Base-by-base conservation (phyloP, 2,329 filamentous ascomycete genomes). In the Aspergillus brunneoviolaceus region DNA sequence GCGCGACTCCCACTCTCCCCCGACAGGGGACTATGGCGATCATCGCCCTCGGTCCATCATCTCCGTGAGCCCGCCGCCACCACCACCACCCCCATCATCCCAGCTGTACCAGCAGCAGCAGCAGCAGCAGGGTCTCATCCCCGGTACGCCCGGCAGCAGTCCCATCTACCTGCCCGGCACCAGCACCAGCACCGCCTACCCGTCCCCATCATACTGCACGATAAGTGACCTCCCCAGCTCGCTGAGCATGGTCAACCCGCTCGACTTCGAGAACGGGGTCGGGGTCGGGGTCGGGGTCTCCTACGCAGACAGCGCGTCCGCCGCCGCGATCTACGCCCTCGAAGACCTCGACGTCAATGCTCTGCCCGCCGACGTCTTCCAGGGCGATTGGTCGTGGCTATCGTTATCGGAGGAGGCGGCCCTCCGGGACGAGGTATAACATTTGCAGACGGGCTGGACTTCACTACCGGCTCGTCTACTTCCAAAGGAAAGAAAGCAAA, bases 321-420 rank as follows among this genome's bases (percentile, higher is more conserved):
- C 39, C 16, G 42, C 11, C 5, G 51, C 51, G 14, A 53, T 53
- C 35, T 53, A 53, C 35, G 48, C 51, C 25, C 51, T 61, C 31
- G 56, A 58, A 2, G 59, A 47, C 6, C n/a, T 61, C 25, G 55
- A 61, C 31, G 55, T 60, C 14, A 39, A 49, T 14, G 29, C 48
- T 9, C 27, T 61, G 16, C 50, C 53, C 23, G 51, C n/a, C 5
- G 60, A 42, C 14, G 58, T 62, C 19, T 45, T 62, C 4, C 60
- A 57, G 42, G 25, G 48, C 1, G 58, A 62, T 27, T 62, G 60
- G 58, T 54, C 48, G 2, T 62, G 60, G 60, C 25, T 62, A 31
- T 29, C 39, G 0, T 31, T 62, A 39, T 29, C 39, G 0, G 57
- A 60, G n/a, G 53, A 61, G 29, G 58, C 54, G 21, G 52, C 12